Conservation (phyloP, 768 basidiomycete species). For the Mycena vitilis region DNA sequence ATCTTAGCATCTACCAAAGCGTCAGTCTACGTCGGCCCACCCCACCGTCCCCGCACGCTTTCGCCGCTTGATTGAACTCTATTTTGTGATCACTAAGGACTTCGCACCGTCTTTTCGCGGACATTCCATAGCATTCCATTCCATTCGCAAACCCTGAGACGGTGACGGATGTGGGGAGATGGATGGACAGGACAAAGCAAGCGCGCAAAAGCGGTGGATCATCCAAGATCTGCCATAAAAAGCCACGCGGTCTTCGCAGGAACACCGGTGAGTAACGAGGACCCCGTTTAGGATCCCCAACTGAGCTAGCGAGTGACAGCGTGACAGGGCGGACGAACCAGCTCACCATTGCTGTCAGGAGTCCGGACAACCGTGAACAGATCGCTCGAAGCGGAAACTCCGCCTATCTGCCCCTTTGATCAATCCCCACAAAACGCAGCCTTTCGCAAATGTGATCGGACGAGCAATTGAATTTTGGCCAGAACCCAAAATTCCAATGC, state of each 20-base stretch:
- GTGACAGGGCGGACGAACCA: conserved; percentile 4
- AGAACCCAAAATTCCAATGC: too few relatives aligned
- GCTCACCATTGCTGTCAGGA: background rate
- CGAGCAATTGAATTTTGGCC: background rate
- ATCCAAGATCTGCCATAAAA: conserved; percentile 15
- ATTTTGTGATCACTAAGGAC: background rate
- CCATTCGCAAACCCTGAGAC: conserved; percentile 1
- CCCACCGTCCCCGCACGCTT: too few relatives aligned
- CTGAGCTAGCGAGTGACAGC: conserved; percentile 6
- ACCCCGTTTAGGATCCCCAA: background rate
- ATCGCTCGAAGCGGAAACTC: conserved; percentile 16
- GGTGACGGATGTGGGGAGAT: background rate
- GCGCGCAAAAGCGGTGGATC: background rate
- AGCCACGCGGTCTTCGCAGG: conserved; percentile 16
- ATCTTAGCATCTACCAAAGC: too few relatives aligned
- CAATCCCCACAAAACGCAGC: background rate
- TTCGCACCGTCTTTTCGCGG: background rate
- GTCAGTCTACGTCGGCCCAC: too few relatives aligned
- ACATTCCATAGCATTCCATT: background rate
- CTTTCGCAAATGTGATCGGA: background rate
- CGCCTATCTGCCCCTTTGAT: background rate
- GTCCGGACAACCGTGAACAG: conserved; percentile 1
- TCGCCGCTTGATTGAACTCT: conserved; percentile 1
- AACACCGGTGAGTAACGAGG: conserved; percentile 9
- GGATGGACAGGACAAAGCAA: background rate